phyloP scores from a whole-genome alignment of 202 grass and related monocot genomes.

The Eragrostis tef region DNA sequence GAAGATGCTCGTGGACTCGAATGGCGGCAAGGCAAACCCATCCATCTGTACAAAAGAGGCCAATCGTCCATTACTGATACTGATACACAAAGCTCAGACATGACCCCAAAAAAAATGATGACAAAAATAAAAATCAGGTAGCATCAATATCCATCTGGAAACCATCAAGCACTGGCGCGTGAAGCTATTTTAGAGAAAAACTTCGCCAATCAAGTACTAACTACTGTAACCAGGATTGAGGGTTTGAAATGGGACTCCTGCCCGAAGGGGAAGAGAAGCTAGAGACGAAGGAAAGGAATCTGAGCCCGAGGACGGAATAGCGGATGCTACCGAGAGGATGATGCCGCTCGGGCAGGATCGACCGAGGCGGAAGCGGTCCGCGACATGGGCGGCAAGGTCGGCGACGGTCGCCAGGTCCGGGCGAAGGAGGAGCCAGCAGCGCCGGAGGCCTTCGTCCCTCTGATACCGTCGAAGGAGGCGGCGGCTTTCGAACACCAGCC shows the following conservation, averaged over 20 bases:
- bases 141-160: not conserved
- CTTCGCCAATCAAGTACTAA: not conserved
- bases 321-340: slow-evolving; percentile 54
- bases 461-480: slow-evolving; percentile 63
- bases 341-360: slow-evolving; percentile 60
- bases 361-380: slow-evolving; percentile 55
- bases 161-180: slow-evolving; percentile 9
- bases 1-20: slow-evolving; percentile 79
- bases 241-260: not conserved
- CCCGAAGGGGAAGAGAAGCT: not conserved
- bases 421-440: slow-evolving; percentile 78
- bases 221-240: slow-evolving; percentile 1
- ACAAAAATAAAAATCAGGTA: not conserved
- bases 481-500: slow-evolving; percentile 60
- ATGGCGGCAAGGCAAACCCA: slow-evolving; percentile 70
- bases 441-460: slow-evolving; percentile 56
- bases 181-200: not conserved
- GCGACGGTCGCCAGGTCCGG: slow-evolving; percentile 65
- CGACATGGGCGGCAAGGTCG: slow-evolving; percentile 63
- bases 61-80: slow-evolving; percentile 30
- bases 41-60: slow-evolving; percentile 72
- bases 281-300: not conserved
- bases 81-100: slow-evolving; percentile 15
- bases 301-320: not conserved
- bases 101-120: not conserved